A percentile compares a stretch with the other conserved stretches of the same genome.
Conservation (phyloP, 139 green algal species). For the Chlamydomonas incerta region DNA sequence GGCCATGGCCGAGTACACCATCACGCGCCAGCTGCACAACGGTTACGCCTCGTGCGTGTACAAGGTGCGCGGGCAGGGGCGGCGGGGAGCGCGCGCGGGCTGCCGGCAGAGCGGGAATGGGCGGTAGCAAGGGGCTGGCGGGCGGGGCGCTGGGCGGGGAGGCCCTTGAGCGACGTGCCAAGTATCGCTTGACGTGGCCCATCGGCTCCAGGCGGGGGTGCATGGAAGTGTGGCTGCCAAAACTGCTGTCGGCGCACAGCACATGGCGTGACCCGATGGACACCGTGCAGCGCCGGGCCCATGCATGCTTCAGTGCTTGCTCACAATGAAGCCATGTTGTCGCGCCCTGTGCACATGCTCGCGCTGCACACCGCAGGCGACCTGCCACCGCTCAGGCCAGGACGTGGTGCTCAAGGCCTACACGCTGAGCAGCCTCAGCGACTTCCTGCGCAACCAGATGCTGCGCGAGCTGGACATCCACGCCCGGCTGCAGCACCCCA, state of each 20-base stretch:
- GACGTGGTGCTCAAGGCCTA: conserved; percentile 53
- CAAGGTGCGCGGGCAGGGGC: not conserved
- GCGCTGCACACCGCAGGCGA: not conserved
- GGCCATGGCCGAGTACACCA: conserved; percentile 9
- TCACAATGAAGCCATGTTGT: too few species aligned
- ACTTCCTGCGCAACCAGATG: conserved; percentile 51
- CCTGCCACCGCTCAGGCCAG: conserved; percentile 1
- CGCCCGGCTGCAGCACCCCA: conserved; percentile 48
- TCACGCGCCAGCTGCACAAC: conserved; percentile 35
- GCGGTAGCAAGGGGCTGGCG: too few species aligned
- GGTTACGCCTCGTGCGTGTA: conserved; percentile 35
- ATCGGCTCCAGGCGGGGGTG: not conserved
- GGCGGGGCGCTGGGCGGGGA: too few species aligned
- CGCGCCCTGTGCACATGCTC: too few species aligned
- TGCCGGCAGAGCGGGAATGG: not conserved
- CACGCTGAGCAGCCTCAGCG: conserved; percentile 38
- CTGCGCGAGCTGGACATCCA: conserved; percentile 59
- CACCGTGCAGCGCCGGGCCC: too few species aligned
- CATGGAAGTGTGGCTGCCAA: too few species aligned
- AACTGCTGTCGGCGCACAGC: too few species aligned
- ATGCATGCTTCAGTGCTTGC: too few species aligned
- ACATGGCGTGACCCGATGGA: too few species aligned
- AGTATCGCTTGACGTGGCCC: not conserved
- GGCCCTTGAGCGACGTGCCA: too few species aligned
- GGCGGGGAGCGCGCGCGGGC: not conserved